Evolutionary conservation across 139 green algal species (phyloP), one percentile per base, ranked within the genome.

Genomic region (Ostreobium quekettii): DNA sequence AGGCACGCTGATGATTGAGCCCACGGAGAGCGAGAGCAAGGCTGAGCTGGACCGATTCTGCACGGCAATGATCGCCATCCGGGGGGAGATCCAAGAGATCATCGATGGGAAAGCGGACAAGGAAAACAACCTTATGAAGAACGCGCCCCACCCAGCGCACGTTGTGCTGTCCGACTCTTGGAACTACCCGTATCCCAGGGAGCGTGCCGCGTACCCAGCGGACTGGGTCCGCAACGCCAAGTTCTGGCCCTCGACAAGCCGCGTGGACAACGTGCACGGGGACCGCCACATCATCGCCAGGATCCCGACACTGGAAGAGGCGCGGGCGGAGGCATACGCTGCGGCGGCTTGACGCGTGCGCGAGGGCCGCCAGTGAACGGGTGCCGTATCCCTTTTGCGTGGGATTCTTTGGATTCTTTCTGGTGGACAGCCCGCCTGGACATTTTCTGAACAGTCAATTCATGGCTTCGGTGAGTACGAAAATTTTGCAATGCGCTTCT

Each of bases 1-100:
- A 29, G 92, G 94, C 67, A 99, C 95, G 15, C 87, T 99, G 42
- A 98, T 99, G 95, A 92, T 99, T 28, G 95, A 99, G 89, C 95
- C 95, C 46, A 99, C 93, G 36, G 73, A 92, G 75, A 80, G 63
- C 22, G 86, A 92, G 76, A 84, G 75, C 71, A 89, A 91, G 67
- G 66, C 58, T 24, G 80, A 86, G 69, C 77, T 97, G 60, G 92
- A 97, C 81, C 81, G 92, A 6, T 97, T 97, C 79, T 88, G 80
- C 66, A 85, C 97, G 46, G 93, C 94, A 30, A 92, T 99, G 86
- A 96, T 99, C 74, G 69, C 81, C 68, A 99, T 99, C 78, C 79
- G 87, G 36, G 74, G 78, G 35, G 92, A 98, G 88, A 95, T 98
- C 49, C 48, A 47, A 2, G 85, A 91, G 46, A 87, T 99, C 39